Evolutionary conservation across 805 yeast genomes (phyloP), one percentile per base, ranked within the genome.

Genomic region (Candida takata): DNA sequence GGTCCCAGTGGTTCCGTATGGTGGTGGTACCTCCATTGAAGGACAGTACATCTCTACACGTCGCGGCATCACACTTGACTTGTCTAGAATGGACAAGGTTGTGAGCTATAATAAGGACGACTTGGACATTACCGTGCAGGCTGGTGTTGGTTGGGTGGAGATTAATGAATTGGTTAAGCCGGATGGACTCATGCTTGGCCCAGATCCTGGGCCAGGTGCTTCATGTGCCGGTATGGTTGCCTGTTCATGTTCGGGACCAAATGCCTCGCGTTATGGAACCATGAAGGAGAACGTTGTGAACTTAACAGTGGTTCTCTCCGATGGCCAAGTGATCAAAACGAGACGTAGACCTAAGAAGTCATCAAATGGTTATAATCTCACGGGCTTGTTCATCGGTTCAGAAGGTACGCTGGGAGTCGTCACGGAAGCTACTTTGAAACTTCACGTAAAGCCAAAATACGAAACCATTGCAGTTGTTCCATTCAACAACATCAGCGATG

Each of bases 131-230:
- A 72, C 70, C 5, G 84, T 83, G 1, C 82, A 82, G 48, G 83
- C 87, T 1, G 88, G 88, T 19, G 77, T 84, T 8, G 82, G 82
- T 4, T 83, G 92, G 88, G 81, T 77, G 55, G 77, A 75, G 24
- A 60, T 83, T 38, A 72, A 71, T 40, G 75, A 72, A 17, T 69
- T 58, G 36, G 54, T 78, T 32, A 57, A 50, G 10, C 68, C 67
- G 3, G 57, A 69, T 31, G 72, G 72, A 1, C 57, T 77, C 17
- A 51, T 84, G 54, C 74, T 84, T 47, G 92, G 90, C 1, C 81
- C 83, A 10, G 90, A 82, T 52, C 76, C 76, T 1, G 87, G 87
- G 28, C 87, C 90, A 13, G 85, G 86, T 31, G 92, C 90, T 3
- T 67, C 77, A 37, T 75, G 83, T 37, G 84, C 84, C 16, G 94